Percentiles rank a stretch among this genome's conserved stretches.
Conservation (phyloP, 208 protist genomes). For the Leishmania lainsoni region DNA sequence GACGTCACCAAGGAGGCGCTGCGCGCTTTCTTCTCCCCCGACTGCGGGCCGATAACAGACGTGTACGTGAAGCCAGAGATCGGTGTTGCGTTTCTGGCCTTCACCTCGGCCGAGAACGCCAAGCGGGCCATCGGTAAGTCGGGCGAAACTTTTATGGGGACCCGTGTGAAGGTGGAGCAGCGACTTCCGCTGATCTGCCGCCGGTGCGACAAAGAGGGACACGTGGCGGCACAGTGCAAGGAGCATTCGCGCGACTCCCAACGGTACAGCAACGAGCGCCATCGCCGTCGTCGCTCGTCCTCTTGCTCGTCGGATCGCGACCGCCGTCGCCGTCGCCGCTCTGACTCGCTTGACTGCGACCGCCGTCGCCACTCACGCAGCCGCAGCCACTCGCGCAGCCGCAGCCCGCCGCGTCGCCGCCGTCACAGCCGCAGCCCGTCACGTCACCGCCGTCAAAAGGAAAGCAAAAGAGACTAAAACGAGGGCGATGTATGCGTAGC, state of each 20-base stretch:
- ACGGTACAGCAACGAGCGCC: slow-evolving; percentile 32
- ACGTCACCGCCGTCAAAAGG: slow-evolving; percentile 3
- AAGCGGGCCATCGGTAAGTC: slow-evolving; percentile 48
- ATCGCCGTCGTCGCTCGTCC: slow-evolving; percentile 35
- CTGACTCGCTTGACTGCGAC: slow-evolving; percentile 17
- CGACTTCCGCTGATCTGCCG: slow-evolving; percentile 62
- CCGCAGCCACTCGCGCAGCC: slow-evolving; percentile 45
- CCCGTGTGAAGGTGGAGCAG: slow-evolving; percentile 39
- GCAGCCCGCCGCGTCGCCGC: slow-evolving; percentile 39
- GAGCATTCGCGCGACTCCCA: slow-evolving; percentile 13
- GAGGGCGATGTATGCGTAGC: background rate
- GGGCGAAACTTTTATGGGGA: slow-evolving; percentile 46
- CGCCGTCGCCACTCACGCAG: slow-evolving; percentile 37
- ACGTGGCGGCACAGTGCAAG: slow-evolving; percentile 58
- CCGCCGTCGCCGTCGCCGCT: slow-evolving; percentile 37
- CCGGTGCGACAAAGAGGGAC: slow-evolving; percentile 66
- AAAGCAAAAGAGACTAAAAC: background rate
- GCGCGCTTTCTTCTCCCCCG: slow-evolving; percentile 46
- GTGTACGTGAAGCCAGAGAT: slow-evolving; percentile 45
- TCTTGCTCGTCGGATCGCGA: slow-evolving; percentile 18
- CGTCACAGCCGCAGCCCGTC: slow-evolving; percentile 32
- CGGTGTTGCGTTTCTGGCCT: slow-evolving; percentile 67
- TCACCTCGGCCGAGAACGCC: slow-evolving; percentile 36
- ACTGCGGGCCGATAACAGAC: slow-evolving; percentile 57
- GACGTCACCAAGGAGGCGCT: slow-evolving; percentile 41